Conservation (phyloP, 2,329 filamentous ascomycete species). For the Chaetomiaceae sp. region DNA sequence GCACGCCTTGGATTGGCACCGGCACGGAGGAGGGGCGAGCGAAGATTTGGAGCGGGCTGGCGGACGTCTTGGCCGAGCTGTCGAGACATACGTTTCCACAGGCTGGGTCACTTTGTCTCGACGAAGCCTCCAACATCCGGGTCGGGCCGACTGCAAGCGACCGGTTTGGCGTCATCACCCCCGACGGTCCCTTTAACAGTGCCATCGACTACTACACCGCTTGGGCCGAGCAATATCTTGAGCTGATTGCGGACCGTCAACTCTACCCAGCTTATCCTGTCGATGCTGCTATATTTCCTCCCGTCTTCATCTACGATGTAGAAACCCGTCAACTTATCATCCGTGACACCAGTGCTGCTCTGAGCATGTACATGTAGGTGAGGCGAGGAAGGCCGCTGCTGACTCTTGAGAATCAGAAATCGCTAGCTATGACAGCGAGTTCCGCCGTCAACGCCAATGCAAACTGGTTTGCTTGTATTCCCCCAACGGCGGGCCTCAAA, state of each 20-base stretch:
- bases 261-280: slow-evolving; percentile 21
- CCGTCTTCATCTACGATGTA: no score
- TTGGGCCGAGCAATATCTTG: slow-evolving; percentile 13
- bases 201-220: slow-evolving; percentile 19
- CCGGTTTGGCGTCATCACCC: slow-evolving; percentile 17
- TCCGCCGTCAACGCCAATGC: no score
- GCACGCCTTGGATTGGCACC: slow-evolving; percentile 20
- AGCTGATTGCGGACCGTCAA: slow-evolving; percentile 24
- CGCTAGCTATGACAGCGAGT: no score
- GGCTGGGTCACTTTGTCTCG: slow-evolving; percentile 22
- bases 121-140: neutral
- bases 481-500: no score
- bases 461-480: no score
- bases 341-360: no score
- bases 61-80: slow-evolving; percentile 24
- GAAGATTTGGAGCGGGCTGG: slow-evolving; percentile 23
- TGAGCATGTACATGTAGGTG: no score
- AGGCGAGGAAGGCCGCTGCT: no score
- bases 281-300: no score
- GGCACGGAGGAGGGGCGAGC: slow-evolving; percentile 1
- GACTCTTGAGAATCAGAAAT: no score
- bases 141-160: slow-evolving; percentile 21
- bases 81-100: slow-evolving; percentile 21
- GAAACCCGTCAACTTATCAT: no score
- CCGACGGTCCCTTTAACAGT: slow-evolving; percentile 17